Percentiles rank a stretch among this genome's conserved stretches.
Conservation (phyloP, 805 yeast species). For the Pichia exigua region DNA sequence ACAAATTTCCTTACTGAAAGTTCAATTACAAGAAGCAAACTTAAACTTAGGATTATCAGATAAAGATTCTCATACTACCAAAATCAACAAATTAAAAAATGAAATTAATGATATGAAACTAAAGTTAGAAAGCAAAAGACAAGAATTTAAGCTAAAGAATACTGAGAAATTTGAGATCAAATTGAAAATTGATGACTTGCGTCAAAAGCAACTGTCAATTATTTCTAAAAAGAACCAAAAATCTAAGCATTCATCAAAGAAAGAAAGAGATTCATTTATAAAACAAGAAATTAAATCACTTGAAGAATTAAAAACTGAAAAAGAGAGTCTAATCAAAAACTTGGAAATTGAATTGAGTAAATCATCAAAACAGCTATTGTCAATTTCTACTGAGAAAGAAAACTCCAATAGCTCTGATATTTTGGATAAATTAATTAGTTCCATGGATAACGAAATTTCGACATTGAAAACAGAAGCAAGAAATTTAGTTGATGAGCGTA, state of each 20-base stretch:
- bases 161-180: constrained; percentile 38
- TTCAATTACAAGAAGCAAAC: constrained; percentile 30
- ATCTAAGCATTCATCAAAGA: constrained; percentile 44
- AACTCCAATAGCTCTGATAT: constrained; percentile 17
- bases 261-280: constrained; percentile 66
- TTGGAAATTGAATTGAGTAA: constrained; percentile 33
- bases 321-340: constrained; percentile 27
- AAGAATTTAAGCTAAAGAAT: constrained; percentile 34
- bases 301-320: constrained; percentile 7
- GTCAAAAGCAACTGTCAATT: constrained; percentile 48
- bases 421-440: constrained; percentile 18
- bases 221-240: constrained; percentile 67
- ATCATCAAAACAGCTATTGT: constrained; percentile 17
- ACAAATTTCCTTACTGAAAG: constrained; percentile 28
- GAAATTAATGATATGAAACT: constrained; percentile 35
- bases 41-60: constrained; percentile 28
- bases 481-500: constrained; percentile 55
- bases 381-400: neutral
- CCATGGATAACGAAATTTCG: constrained; percentile 18
- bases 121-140: constrained; percentile 34
- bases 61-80: constrained; percentile 19
- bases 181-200: constrained; percentile 28
- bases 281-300: constrained; percentile 36
- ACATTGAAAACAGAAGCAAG: constrained; percentile 34
- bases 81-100: constrained; percentile 31